A percentile compares a stretch with the other conserved stretches of the same genome.
Evolutionary conservation across 1,139 yeast genomes (phyloP).

Genomic region (Pichia sp.): DNA sequence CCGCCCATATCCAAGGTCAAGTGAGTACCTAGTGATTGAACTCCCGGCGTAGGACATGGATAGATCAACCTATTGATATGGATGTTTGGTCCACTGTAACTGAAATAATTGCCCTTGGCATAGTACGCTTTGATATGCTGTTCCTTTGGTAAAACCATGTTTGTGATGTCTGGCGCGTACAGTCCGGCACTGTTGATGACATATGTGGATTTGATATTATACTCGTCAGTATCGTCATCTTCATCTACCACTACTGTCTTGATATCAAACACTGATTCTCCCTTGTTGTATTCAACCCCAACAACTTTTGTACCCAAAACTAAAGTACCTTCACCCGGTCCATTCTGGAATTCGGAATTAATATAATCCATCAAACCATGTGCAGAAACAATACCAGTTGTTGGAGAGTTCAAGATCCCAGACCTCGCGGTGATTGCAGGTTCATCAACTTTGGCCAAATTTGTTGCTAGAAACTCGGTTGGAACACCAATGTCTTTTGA

Average conservation of each 20-base stretch:
- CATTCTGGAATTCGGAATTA: constrained; percentile 43
- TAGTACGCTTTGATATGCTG: constrained; percentile 44
- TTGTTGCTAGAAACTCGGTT: constrained; percentile 43
- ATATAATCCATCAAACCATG: constrained; percentile 63
- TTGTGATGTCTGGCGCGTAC: constrained; percentile 60
- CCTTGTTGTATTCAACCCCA: constrained; percentile 28
- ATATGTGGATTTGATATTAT: constrained; percentile 43
- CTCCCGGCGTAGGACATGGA: constrained; percentile 61
- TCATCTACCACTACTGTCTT: constrained; percentile 16
- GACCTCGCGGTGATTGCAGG: constrained; percentile 59
- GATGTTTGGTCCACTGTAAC: constrained; percentile 38
- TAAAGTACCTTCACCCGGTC: constrained; percentile 50
- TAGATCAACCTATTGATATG: constrained; percentile 45
- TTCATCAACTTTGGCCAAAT: constrained; percentile 38
- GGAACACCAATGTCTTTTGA: constrained; percentile 46
- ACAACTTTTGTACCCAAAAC: constrained; percentile 55
- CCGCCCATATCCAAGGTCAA: constrained; percentile 80
- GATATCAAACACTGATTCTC: constrained; percentile 23
- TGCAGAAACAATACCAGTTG: constrained; percentile 79
- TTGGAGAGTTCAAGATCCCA: constrained; percentile 68
- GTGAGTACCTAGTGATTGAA: constrained; percentile 80
- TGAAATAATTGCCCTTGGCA: constrained; percentile 81
- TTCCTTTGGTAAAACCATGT: constrained; percentile 56
- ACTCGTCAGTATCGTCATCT: constrained; percentile 22
- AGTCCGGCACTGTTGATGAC: constrained; percentile 77